phyloP scores from a whole-genome alignment of 345 rosid species.

The Citrus mangshanensis region DNA sequence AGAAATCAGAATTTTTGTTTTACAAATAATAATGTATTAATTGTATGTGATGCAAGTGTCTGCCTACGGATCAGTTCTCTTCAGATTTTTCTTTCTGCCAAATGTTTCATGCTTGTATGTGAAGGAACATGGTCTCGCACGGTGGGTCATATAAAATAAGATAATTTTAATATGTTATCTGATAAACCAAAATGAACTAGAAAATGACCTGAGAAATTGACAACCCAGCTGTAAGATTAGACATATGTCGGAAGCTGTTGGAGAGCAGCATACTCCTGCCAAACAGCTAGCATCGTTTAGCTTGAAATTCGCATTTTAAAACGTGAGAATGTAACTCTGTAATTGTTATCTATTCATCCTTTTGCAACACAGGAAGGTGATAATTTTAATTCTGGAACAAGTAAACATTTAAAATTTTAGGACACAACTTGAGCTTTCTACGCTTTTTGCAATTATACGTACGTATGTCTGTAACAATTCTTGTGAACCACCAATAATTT shows the following conservation, averaged over 20 bases:
- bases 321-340: too few relatives aligned
- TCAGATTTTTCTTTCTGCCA: not conserved
- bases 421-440: not conserved
- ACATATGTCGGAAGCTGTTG: not conserved
- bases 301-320: too few relatives aligned
- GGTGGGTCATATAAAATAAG: not conserved
- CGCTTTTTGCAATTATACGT: not conserved
- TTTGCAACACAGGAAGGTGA: not conserved
- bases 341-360: too few relatives aligned
- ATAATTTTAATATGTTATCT: not conserved
- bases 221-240: not conserved
- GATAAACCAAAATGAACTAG: slow-evolving; percentile 6
- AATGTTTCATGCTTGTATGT: not conserved
- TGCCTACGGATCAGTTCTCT: not conserved
- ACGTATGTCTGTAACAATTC: not conserved
- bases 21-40: too few relatives aligned
- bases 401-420: not conserved
- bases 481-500: slow-evolving; percentile 8
- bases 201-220: slow-evolving; percentile 1
- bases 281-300: too few relatives aligned
- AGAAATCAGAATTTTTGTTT: too few relatives aligned
- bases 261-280: not conserved
- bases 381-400: not conserved
- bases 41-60: not conserved
- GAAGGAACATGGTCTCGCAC: not conserved